Base-by-base conservation (phyloP, 2,329 filamentous ascomycete species). In the Canariomyces notabilis region DNA sequence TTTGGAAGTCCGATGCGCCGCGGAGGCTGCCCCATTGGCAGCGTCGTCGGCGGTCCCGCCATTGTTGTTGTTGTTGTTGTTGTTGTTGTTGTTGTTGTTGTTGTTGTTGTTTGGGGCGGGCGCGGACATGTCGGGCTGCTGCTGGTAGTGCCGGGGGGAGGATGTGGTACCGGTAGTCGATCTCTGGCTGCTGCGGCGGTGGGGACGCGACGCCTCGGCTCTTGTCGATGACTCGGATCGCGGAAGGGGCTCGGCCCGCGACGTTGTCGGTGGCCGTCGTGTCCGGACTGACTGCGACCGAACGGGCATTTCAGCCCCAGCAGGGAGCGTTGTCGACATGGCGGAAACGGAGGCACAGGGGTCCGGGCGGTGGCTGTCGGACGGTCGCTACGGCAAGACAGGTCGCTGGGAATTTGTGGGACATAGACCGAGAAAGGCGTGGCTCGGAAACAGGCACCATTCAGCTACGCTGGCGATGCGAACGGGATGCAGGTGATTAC, bases 61-160 rank as follows among this genome's bases (percentile, higher is more conserved):
- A 59, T 81, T 80, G 61, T 71, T n/a, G n/a, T n/a, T n/a, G n/a
- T n/a, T n/a, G n/a, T n/a, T n/a, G n/a, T n/a, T n/a, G n/a, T n/a
- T n/a, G n/a, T n/a, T n/a, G n/a, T n/a, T n/a, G n/a, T n/a, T n/a
- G n/a, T n/a, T n/a, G n/a, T n/a, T n/a, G n/a, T n/a, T n/a, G n/a
- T n/a, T n/a, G n/a, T n/a, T n/a, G n/a, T n/a, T 72, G 59, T 80
- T 80, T 57, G 72, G 72, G 48, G 75, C 67, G 44, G 75, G 73
- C 37, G 69, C 69, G 51, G 73, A 70, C 71, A 77, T 78, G 48
- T 73, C 71, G 62, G 66, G 53, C 42, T 62, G 59, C 21, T 39
- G 51, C 5, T n/a, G n/a, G n/a, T 42, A 58, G 46, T 55, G 52
- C 23, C 59, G 56, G 15, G 56, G 50, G 18, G 57, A 54, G 37